A percentile compares a stretch with the other conserved stretches of the same genome.
Conservation (phyloP, 768 basidiomycete species). For the Suillus clintonianus region DNA sequence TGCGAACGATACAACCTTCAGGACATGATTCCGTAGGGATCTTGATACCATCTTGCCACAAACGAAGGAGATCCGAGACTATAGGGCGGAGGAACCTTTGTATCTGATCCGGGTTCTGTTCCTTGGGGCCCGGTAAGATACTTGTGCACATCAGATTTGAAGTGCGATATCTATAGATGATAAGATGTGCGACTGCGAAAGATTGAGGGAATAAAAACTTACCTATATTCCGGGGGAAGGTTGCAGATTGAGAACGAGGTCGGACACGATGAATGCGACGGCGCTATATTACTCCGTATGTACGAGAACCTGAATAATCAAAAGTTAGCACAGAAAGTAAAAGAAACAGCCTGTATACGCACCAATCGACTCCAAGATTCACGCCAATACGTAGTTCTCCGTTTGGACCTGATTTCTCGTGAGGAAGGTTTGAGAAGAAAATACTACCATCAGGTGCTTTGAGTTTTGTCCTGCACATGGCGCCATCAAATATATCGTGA, state of each 20-base stretch:
- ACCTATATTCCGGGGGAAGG: slow-evolving; percentile 28
- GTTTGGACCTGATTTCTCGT: slow-evolving; percentile 8
- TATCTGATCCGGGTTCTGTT: slow-evolving; percentile 26
- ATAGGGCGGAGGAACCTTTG: slow-evolving; percentile 26
- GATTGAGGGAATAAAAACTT: background rate
- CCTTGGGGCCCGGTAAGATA: slow-evolving; percentile 32
- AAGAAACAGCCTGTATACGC: background rate
- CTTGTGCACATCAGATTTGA: slow-evolving; percentile 25
- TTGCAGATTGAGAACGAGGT: slow-evolving; percentile 39
- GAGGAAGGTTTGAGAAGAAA: slow-evolving; percentile 27
- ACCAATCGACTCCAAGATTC: slow-evolving; percentile 35
- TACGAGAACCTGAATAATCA: slow-evolving; percentile 36
- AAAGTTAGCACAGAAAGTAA: background rate
- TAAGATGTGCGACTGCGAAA: background rate
- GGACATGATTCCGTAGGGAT: slow-evolving; percentile 25
- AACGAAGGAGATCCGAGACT: slow-evolving; percentile 26
- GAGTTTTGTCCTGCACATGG: slow-evolving; percentile 17
- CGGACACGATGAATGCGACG: slow-evolving; percentile 36
- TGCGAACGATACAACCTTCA: slow-evolving; percentile 28
- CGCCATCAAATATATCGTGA: slow-evolving; percentile 30
- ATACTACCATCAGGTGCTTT: slow-evolving; percentile 21
- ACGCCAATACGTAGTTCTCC: slow-evolving; percentile 33
- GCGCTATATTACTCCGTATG: slow-evolving; percentile 33
- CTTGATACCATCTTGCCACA: slow-evolving; percentile 25
- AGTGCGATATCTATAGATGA: slow-evolving; percentile 22